Conservation (phyloP, 768 basidiomycete genomes). For the Hypsizygus marmoreus region DNA sequence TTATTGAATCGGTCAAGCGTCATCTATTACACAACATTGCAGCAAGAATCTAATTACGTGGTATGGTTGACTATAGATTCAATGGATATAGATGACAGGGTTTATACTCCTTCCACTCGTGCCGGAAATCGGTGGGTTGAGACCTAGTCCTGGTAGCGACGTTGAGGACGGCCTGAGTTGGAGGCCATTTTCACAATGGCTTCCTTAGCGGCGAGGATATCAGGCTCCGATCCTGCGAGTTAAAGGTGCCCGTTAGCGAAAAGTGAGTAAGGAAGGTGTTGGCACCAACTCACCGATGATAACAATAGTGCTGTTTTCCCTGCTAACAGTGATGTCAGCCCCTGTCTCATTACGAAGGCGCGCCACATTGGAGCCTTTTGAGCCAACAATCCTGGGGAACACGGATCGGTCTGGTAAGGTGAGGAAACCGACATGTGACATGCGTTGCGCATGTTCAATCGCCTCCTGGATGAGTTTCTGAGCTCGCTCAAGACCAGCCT, state of each 20-base stretch:
- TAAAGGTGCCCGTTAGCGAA: too few species aligned
- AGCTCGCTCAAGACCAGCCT: conserved; percentile 76
- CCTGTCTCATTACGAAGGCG: conserved; percentile 88
- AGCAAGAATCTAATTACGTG: too few species aligned
- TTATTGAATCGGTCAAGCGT: too few species aligned
- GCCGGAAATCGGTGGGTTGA: neutral
- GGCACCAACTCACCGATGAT: conserved; percentile 85
- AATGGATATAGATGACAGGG: too few species aligned
- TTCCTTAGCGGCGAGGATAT: conserved; percentile 73
- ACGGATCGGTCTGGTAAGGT: conserved; percentile 78
- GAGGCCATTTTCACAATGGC: conserved; percentile 67
- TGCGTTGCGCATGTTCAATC: conserved; percentile 68
- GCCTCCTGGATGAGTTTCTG: conserved; percentile 66
- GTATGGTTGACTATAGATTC: too few species aligned
- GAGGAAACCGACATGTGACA: conserved; percentile 83
- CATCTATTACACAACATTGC: too few species aligned
- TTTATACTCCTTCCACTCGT: too few species aligned
- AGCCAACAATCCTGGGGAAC: conserved; percentile 93
- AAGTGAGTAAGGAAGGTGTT: too few species aligned
- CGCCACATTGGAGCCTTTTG: conserved; percentile 88
- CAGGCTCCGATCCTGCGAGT: conserved; percentile 61
- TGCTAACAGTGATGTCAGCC: conserved; percentile 88
- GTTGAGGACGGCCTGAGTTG: conserved; percentile 37
- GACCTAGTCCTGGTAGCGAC: conserved; percentile 38
- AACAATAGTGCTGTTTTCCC: conserved; percentile 84